These are phyloP conservation scores for Alternaria triticimaculans DNA, from an alignment of 2,329 filamentous ascomycete genomes.

Conservation along the genomic window DNA sequence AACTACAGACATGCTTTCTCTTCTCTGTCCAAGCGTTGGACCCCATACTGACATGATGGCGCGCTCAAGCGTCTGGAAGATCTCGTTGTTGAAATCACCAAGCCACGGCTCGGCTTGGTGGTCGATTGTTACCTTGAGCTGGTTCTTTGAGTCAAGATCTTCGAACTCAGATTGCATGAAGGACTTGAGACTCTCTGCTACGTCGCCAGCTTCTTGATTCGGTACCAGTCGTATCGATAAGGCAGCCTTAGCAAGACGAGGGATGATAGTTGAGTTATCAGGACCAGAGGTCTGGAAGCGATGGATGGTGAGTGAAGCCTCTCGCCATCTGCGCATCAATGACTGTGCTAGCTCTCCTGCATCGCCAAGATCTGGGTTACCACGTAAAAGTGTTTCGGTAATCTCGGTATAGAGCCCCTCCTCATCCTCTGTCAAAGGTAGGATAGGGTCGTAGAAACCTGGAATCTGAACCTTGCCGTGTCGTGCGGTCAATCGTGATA, in stretches of 20 bases:
- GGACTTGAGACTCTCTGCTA: constrained; percentile 69
- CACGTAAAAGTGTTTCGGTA: constrained; percentile 73
- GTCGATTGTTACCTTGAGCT: constrained; percentile 81
- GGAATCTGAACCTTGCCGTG: constrained; percentile 85
- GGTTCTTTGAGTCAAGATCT: constrained; percentile 79
- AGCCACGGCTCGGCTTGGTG: constrained; percentile 97
- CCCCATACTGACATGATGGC: constrained; percentile 88
- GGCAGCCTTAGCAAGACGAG: constrained; percentile 83
- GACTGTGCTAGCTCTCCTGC: constrained; percentile 78
- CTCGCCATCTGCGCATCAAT: constrained; percentile 92
- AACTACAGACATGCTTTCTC: constrained; percentile 8
- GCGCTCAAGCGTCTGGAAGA: constrained; percentile 86
- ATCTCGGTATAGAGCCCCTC: constrained; percentile 85
- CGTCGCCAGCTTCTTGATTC: constrained; percentile 83
- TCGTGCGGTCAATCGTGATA: constrained; percentile 80
- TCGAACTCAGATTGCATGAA: constrained; percentile 77
- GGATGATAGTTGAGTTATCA: constrained; percentile 87
- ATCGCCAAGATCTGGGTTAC: constrained; percentile 69
- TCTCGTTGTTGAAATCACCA: constrained; percentile 86
- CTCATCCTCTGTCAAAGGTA: constrained; percentile 76
- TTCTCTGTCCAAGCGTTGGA: constrained; percentile 52
- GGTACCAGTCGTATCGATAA: constrained; percentile 92
- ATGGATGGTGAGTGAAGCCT: constrained; percentile 93
- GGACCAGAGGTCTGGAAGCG: constrained; percentile 91
- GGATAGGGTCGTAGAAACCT: constrained; percentile 84